Evolutionary conservation across 176 grass and related monocot species (phyloP), one percentile per base, ranked within the genome.

Genomic region (Carex cristatella): DNA sequence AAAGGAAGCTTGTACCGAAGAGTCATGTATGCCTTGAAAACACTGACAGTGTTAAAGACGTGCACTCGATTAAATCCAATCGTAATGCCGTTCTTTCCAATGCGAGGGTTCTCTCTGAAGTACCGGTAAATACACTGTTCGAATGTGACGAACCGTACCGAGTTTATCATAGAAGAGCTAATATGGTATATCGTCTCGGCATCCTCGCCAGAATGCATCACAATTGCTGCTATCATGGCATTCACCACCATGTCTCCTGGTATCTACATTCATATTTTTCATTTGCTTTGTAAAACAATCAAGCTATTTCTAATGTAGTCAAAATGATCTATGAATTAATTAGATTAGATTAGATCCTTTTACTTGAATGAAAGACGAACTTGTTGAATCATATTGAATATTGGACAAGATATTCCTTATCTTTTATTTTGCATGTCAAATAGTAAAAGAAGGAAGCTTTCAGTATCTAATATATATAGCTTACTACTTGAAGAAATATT

Each of bases 181-280:
- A 60, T 58, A 28, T 94, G 91, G 87, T 94, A 91, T 83, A 90
- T 82, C 10, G 27, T 42, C 70, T 61, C 33, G 0, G 8, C 56
- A 15, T 51, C 23, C 16, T 94, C 61, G 10, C 18, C 65, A 0
- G 87, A 89, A 88, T 91, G 89, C 48, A 79, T 88, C 33, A 75
- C 90, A 76, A 89, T 82, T 1, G 94, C 84, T 10, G 78, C 86
- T 59, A 94, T 88, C 90, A 93, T 97, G 15, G 94, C 90, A 68
- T 97, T 97, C 55, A 79, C 94, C 54, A 94, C 94, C 94, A 97
- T 92, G 81, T 97, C 92, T 4, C 90, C 94, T 7, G 94, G 94
- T 69, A 97, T 91, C 94, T 97, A 83, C 78, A 44, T 78, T 64
- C 69, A 61, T 28, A 44, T 42, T 77, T 62, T 61, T 44, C 19